phyloP scores from a whole-genome alignment of 2,329 filamentous ascomycete species.

The Penicillium sp. region DNA sequence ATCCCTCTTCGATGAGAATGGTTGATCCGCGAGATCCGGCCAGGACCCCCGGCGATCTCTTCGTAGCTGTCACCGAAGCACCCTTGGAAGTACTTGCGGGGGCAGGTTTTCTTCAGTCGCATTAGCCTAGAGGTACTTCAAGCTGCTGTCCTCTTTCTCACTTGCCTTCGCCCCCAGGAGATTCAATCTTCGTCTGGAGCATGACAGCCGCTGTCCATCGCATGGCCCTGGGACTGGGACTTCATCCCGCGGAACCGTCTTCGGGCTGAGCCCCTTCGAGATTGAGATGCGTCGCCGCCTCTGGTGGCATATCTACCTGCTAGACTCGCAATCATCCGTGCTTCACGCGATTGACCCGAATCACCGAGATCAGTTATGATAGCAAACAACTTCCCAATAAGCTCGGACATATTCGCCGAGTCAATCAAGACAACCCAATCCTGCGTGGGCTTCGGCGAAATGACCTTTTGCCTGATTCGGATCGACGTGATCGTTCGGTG shows the following conservation, averaged over 20 bases:
- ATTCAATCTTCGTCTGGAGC: constrained; percentile 6
- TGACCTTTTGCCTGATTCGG: constrained; percentile 43
- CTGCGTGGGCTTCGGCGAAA: constrained; percentile 49
- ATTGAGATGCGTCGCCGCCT: constrained; percentile 21
- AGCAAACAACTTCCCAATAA: not conserved
- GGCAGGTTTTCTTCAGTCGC: constrained; percentile 3
- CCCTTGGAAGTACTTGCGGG: constrained; percentile 3
- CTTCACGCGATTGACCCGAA: constrained; percentile 35
- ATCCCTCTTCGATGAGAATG: too few relatives aligned
- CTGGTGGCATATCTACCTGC: constrained; percentile 37
- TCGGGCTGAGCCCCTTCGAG: constrained; percentile 18
- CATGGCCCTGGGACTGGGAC: not conserved
- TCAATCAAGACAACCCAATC: constrained; percentile 42
- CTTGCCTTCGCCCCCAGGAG: not conserved
- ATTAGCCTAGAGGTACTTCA: constrained; percentile 1
- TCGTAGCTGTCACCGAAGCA: constrained; percentile 4
- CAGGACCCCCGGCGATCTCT: too few relatives aligned
- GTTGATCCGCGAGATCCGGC: too few relatives aligned
- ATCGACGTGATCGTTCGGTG: constrained; percentile 39
- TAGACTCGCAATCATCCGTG: constrained; percentile 41
- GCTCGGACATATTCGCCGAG: constrained; percentile 33
- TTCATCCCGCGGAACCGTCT: constrained; percentile 39
- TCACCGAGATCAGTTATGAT: constrained; percentile 43
- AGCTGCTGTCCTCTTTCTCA: constrained; percentile 6
- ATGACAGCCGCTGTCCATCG: not conserved